Base-by-base conservation (phyloP, 257 asterid genomes). In the Fraxinus americana region DNA sequence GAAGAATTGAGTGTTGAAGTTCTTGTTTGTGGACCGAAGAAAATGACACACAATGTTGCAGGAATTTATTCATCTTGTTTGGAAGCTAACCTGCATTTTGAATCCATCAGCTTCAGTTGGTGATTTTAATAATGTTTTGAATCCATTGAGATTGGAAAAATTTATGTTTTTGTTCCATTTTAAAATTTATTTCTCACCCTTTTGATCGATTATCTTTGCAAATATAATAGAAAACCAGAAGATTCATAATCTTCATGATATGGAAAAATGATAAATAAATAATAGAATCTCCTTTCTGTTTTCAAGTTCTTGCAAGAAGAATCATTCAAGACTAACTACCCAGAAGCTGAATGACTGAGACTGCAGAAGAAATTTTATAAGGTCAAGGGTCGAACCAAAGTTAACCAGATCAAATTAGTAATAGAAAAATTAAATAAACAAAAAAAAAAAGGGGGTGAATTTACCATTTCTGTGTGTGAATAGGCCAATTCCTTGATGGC, bases 101-200 rank as follows among this genome's bases (percentile, higher is more conserved):
- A 88, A 67, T 85, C 92, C 2, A 81, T 86, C 79, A 88, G 88
- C 88, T 86, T 88, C 85, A 67, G 45, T 48, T 86, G 89, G 89
- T 88, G 67, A 59, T 23, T 59, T 59, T 2, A 59, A 59, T 21
- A 59, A 21, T 59, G 14, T 59, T 30, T 59, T 59, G 16, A 59
- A 21, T 21, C 12, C 67, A 59, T n/a, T 21, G 32, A 59, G 32
- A 59, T 21, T 59, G 27, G 29, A 4, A 59, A 59, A n/a, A 10
- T n/a, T 14, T 21, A 9, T n/a, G 16, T 54, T 17, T 17, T 19
- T 59, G 4, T 23, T 59, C 13, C 10, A 59, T n/a, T 59, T 8
- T 21, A 8, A 0, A 21, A 21, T 1, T n/a, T 1, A 43, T 59
- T 9, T 21, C 67, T 59, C 12, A 21, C 2, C 14, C 67, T 59